Percentiles rank a stretch among this genome's conserved stretches.
phyloP scores from a whole-genome alignment of 2,329 filamentous ascomycete species.

The Cryphonectria japonica region DNA sequence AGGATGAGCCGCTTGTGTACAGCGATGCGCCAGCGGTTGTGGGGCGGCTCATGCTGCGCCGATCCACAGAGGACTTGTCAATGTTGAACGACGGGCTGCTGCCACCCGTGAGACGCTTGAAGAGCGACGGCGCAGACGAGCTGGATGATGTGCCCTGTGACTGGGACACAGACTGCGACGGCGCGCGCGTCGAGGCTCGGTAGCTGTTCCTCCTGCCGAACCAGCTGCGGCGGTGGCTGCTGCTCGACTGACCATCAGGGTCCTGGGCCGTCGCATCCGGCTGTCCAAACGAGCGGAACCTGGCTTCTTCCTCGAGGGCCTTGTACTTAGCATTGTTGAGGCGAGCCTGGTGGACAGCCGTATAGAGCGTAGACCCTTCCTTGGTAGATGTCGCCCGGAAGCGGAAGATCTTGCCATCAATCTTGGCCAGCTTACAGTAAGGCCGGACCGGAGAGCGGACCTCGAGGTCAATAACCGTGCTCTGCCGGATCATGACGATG shows the following conservation, averaged over 20 bases:
- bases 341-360: slow-evolving; percentile 83
- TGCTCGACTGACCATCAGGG: slow-evolving; percentile 47
- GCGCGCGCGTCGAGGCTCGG: slow-evolving; percentile 64
- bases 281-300: slow-evolving; percentile 72
- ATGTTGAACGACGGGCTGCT: slow-evolving; percentile 79
- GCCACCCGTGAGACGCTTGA: slow-evolving; percentile 74
- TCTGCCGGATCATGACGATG: slow-evolving; percentile 84
- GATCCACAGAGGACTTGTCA: slow-evolving; percentile 73
- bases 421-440: slow-evolving; percentile 68
- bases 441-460: slow-evolving; percentile 83
- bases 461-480: slow-evolving; percentile 91
- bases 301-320: slow-evolving; percentile 67
- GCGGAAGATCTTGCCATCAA: slow-evolving; percentile 78
- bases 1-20: slow-evolving; percentile 63
- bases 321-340: slow-evolving; percentile 92
- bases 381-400: slow-evolving; percentile 78
- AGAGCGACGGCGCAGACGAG: slow-evolving; percentile 73
- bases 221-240: slow-evolving; percentile 57
- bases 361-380: slow-evolving; percentile 83
- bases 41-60: slow-evolving; percentile 43
- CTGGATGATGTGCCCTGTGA: slow-evolving; percentile 71
- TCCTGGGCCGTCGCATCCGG: slow-evolving; percentile 53
- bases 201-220: slow-evolving; percentile 69
- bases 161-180: slow-evolving; percentile 64
- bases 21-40: slow-evolving; percentile 61